These are phyloP conservation scores for Aspergillus glaucus DNA, from an alignment of 2,329 filamentous ascomycete genomes.

Conservation along the genomic window DNA sequence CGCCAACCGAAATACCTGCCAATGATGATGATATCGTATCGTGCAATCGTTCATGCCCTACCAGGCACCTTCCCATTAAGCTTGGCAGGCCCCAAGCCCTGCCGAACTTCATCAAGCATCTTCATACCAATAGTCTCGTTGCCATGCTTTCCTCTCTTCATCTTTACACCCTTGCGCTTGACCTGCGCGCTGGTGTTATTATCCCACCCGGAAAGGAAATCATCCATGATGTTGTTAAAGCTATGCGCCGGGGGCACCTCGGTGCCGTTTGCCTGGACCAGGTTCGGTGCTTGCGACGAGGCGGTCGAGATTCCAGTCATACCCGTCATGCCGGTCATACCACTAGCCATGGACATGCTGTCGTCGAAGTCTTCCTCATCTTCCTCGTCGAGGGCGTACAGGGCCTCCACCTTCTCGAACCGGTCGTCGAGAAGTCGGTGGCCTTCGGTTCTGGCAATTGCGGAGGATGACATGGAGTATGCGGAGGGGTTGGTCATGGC, in stretches of 20 bases:
- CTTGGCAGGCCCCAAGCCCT: slow-evolving; percentile 69
- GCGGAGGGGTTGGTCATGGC: slow-evolving; percentile 80
- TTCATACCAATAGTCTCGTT: slow-evolving; percentile 74
- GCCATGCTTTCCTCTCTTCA: slow-evolving; percentile 67
- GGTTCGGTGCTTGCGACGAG: slow-evolving; percentile 57
- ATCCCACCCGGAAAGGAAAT: slow-evolving; percentile 67
- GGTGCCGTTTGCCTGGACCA: slow-evolving; percentile 32
- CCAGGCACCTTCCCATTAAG: slow-evolving; percentile 38
- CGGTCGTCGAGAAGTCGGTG: slow-evolving; percentile 77
- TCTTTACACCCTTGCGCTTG: slow-evolving; percentile 40
- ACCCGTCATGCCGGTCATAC: slow-evolving; percentile 49
- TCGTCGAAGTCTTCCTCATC: slow-evolving; percentile 43
- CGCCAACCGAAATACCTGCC: slow-evolving; percentile 16
- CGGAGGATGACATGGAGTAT: slow-evolving; percentile 89
- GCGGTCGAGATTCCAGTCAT: slow-evolving; percentile 48
- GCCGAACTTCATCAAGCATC: slow-evolving; percentile 84
- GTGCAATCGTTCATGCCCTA: slow-evolving; percentile 21
- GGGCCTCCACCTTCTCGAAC: slow-evolving; percentile 85
- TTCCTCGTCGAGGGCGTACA: slow-evolving; percentile 61
- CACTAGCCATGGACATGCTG: slow-evolving; percentile 45
- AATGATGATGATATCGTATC: slow-evolving; percentile 15
- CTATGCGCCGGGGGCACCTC: slow-evolving; percentile 62
- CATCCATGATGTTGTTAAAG: slow-evolving; percentile 87
- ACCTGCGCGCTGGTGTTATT: slow-evolving; percentile 36
- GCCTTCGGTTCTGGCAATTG: slow-evolving; percentile 79